phyloP scores from a whole-genome alignment of 2,329 filamentous ascomycete species.

The Phyllosticta capitalensis region DNA sequence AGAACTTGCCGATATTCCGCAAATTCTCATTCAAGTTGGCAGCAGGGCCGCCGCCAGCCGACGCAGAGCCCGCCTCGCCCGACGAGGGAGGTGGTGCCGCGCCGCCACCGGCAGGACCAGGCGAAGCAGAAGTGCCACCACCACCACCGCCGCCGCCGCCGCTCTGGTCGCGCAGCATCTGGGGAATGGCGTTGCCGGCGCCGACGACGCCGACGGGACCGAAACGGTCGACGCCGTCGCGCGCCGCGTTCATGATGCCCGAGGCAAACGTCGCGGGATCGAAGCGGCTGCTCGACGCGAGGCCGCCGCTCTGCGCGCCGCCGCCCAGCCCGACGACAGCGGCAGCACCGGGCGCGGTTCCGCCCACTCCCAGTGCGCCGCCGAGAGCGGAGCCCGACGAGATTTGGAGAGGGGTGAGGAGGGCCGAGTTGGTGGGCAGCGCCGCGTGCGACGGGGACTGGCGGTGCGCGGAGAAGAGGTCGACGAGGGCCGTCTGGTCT shows the following conservation, averaged over 20 bases:
- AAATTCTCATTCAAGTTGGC: slow-evolving; percentile 84
- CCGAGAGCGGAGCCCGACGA: slow-evolving; percentile 24
- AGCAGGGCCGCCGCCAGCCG: slow-evolving; percentile 37
- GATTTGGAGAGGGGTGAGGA: slow-evolving; percentile 29
- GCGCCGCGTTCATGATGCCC: slow-evolving; percentile 76
- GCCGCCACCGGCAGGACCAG: slow-evolving; percentile 11
- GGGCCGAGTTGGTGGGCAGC: slow-evolving; percentile 36
- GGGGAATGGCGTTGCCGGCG: slow-evolving; percentile 24
- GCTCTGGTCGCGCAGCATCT: slow-evolving; percentile 14
- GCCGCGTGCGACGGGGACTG: slow-evolving; percentile 56
- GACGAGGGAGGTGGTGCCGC: slow-evolving; percentile 11
- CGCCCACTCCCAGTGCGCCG: slow-evolving; percentile 36
- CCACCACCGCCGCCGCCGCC: slow-evolving; percentile 21
- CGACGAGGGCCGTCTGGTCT: slow-evolving; percentile 73
- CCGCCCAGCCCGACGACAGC: slow-evolving; percentile 29
- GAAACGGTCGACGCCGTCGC: slow-evolving; percentile 72
- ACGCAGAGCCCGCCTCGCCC: neutral
- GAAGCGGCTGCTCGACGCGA: slow-evolving; percentile 39
- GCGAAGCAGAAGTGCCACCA: slow-evolving; percentile 11
- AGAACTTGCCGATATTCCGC: slow-evolving; percentile 94
- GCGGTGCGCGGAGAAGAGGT: slow-evolving; percentile 84
- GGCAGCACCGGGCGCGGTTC: slow-evolving; percentile 26
- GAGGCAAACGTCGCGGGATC: slow-evolving; percentile 77
- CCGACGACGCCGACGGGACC: slow-evolving; percentile 44
- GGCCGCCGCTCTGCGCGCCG: slow-evolving; percentile 29